These are phyloP conservation scores for Coemansia sp. DNA, from an alignment of 192 early-diverging fungal species.

Conservation along the genomic window DNA sequence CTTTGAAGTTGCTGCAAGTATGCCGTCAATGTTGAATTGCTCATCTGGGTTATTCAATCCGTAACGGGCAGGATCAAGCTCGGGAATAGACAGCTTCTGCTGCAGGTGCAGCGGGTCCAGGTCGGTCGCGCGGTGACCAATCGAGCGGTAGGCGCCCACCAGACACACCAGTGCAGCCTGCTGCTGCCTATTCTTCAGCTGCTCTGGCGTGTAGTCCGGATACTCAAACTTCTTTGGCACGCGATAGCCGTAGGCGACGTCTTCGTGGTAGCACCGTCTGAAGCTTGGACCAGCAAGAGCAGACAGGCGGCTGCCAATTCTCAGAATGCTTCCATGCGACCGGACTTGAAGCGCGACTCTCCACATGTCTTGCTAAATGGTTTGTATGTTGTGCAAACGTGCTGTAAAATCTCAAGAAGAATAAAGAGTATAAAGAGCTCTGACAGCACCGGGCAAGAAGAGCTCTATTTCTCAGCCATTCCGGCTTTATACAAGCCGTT, in stretches of 20 bases:
- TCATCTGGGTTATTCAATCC: conserved; percentile 61
- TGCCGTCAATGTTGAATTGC: conserved; percentile 69
- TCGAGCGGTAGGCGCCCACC: conserved; percentile 73
- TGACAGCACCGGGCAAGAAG: background rate
- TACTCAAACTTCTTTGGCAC: conserved; percentile 63
- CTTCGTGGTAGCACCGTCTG: conserved; percentile 66
- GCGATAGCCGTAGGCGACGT: conserved; percentile 87
- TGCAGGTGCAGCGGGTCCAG: conserved; percentile 84
- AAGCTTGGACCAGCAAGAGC: background rate
- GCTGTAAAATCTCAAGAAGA: background rate
- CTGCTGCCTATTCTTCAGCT: conserved; percentile 79
- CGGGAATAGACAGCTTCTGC: conserved; percentile 53
- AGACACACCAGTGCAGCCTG: conserved; percentile 84
- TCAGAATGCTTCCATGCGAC: background rate
- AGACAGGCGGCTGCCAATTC: background rate
- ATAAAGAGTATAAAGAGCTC: background rate
- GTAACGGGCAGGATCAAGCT: conserved; percentile 83
- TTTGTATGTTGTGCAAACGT: background rate
- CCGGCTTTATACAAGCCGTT: background rate
- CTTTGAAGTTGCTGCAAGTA: conserved; percentile 61
- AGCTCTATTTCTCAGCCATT: background rate
- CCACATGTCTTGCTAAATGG: conserved; percentile 12
- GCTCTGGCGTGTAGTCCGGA: conserved; percentile 77
- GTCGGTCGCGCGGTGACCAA: conserved; percentile 79
- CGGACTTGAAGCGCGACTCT: background rate